These are phyloP conservation scores for Podila epicladia DNA, from an alignment of 192 early-diverging fungal genomes.

Conservation along the genomic window DNA sequence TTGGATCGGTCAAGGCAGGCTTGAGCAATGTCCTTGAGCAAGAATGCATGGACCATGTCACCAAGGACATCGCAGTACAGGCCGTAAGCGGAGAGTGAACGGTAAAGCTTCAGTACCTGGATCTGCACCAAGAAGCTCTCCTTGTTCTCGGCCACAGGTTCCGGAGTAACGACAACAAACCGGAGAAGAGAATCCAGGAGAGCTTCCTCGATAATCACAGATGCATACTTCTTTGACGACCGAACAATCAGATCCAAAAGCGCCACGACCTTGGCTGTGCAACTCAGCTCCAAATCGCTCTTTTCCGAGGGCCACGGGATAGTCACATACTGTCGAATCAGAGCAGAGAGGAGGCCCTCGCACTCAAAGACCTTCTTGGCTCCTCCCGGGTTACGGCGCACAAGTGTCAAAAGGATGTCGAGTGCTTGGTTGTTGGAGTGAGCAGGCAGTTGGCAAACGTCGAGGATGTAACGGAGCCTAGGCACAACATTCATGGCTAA, in stretches of 20 bases:
- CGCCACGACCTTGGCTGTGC: constrained; percentile 38
- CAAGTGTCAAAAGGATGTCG: constrained; percentile 58
- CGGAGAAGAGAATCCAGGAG: constrained; percentile 54
- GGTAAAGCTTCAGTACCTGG: constrained; percentile 55
- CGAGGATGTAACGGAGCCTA: constrained; percentile 66
- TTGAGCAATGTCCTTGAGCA: constrained; percentile 34
- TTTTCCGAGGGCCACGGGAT: constrained; percentile 59
- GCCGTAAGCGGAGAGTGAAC: constrained; percentile 58
- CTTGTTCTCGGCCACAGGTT: constrained; percentile 30
- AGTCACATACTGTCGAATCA: constrained; percentile 48
- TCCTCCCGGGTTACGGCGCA: constrained; percentile 50
- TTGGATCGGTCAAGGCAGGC: constrained; percentile 5
- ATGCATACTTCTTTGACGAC: constrained; percentile 53
- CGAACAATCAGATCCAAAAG: constrained; percentile 52
- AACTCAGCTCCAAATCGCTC: constrained; percentile 23
- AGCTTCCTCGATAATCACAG: constrained; percentile 48
- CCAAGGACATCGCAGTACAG: constrained; percentile 58
- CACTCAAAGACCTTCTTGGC: constrained; percentile 59
- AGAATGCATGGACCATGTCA: constrained; percentile 43
- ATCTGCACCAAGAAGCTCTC: constrained; percentile 31
- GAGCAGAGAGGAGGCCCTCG: constrained; percentile 54
- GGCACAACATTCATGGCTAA: constrained; percentile 68
- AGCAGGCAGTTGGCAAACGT: constrained; percentile 39
- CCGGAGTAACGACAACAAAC: constrained; percentile 56
- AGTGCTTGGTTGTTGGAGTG: constrained; percentile 55